phyloP scores from a whole-genome alignment of 2,329 filamentous ascomycete genomes.

The Fusarium nygamai region DNA sequence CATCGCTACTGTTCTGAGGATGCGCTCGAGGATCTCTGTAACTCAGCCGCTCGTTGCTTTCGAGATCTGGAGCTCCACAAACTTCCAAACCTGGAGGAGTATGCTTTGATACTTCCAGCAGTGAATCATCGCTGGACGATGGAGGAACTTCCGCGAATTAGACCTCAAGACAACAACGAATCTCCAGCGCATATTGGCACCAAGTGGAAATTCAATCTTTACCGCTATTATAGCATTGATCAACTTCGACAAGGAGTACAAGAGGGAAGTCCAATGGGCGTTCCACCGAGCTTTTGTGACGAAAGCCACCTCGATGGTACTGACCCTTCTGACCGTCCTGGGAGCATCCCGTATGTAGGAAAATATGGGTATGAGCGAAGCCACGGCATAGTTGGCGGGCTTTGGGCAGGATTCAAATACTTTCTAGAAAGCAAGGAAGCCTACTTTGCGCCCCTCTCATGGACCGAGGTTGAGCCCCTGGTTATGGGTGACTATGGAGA shows the following conservation, averaged over 20 bases:
- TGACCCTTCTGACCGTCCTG: not conserved
- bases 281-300: not conserved
- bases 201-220: not conserved
- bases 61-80: fast-evolving
- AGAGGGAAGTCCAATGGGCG: not conserved
- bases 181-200: not conserved
- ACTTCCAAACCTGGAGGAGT: not conserved
- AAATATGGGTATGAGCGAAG: not conserved
- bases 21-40: too few species aligned
- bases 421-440: not conserved
- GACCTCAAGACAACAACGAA: not conserved
- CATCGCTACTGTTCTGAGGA: too few species aligned
- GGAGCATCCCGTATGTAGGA: not conserved
- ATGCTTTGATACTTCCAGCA: not conserved
- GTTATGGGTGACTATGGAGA: not conserved
- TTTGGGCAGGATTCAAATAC: not conserved
- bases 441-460: not conserved
- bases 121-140: not conserved
- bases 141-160: not conserved
- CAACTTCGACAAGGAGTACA: not conserved
- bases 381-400: not conserved
- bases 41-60: too few species aligned
- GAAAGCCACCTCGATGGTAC: not conserved
- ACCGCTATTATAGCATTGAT: too few species aligned
- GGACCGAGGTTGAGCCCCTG: not conserved